Percentiles rank a stretch among this genome's conserved stretches.
Conservation (phyloP, 345 rosid genomes). For the Eucalyptus virginea region DNA sequence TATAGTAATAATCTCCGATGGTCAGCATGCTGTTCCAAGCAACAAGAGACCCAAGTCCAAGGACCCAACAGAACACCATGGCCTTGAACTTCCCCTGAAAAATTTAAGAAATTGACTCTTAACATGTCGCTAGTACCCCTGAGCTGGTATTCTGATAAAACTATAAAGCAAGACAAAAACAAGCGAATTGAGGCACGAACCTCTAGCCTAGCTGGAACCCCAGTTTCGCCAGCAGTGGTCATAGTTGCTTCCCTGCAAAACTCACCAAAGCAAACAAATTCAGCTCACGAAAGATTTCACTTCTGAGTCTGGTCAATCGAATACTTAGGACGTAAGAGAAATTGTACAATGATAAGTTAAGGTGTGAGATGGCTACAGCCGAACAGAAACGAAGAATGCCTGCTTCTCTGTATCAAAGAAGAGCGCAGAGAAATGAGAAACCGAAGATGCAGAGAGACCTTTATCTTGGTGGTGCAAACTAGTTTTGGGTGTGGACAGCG, state of each 20-base stretch:
- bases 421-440: background rate
- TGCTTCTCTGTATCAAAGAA: background rate
- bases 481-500: background rate
- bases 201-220: slow-evolving; percentile 20
- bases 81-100: slow-evolving; percentile 64
- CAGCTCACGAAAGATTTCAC: background rate
- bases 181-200: background rate
- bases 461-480: background rate
- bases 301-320: background rate
- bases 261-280: background rate
- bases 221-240: background rate
- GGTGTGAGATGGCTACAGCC: background rate
- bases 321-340: background rate
- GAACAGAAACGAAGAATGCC: background rate
- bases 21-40: slow-evolving; percentile 87
- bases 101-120: background rate
- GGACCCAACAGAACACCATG: slow-evolving; percentile 53
- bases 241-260: background rate
- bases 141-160: background rate
- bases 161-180: background rate
- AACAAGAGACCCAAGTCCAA: slow-evolving; percentile 69
- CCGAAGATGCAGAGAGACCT: background rate
- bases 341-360: background rate
- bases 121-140: background rate
- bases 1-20: slow-evolving; percentile 66